Conservation (phyloP, 257 asterid genomes). For the Scutellaria barbata region DNA sequence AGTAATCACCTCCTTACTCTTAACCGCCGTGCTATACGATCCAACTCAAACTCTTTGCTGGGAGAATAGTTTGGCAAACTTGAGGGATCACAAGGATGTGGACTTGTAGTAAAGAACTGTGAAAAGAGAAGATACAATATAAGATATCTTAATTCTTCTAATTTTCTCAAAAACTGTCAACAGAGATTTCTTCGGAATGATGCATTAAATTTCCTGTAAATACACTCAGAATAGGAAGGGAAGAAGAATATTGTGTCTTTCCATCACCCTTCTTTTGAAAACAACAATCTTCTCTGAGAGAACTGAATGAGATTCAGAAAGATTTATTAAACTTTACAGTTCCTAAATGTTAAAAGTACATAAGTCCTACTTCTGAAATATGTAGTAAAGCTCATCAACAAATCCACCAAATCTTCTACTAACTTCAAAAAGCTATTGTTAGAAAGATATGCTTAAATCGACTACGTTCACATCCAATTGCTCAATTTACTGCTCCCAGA, state of each 20-base stretch:
- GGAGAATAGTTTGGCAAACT: slow-evolving; percentile 96
- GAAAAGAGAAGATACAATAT: slow-evolving; percentile 28
- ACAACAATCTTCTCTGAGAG: not conserved
- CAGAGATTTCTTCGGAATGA: slow-evolving; percentile 11
- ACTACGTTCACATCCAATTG: not conserved
- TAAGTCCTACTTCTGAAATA: no score
- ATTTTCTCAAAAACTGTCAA: slow-evolving; percentile 14
- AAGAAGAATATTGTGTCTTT: slow-evolving; percentile 7
- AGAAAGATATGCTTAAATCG: not conserved
- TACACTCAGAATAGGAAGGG: not conserved
- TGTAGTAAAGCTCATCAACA: not conserved
- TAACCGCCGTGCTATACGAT: slow-evolving; percentile 50
- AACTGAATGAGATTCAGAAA: not conserved
- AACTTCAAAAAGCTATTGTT: not conserved
- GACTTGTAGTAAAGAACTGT: slow-evolving; percentile 82
- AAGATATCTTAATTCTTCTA: slow-evolving; percentile 24
- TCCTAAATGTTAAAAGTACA: no score
- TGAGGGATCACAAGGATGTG: slow-evolving; percentile 92
- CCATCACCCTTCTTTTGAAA: not conserved
- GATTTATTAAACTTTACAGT: no score
- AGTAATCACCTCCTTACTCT: slow-evolving; percentile 78
- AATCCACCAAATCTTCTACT: not conserved
- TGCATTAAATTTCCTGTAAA: slow-evolving; percentile 14
- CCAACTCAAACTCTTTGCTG: slow-evolving; percentile 76
- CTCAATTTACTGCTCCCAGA: not conserved